These are phyloP conservation scores for Candida sphagnicola DNA, from an alignment of 805 yeast genomes.

Conservation along the genomic window DNA sequence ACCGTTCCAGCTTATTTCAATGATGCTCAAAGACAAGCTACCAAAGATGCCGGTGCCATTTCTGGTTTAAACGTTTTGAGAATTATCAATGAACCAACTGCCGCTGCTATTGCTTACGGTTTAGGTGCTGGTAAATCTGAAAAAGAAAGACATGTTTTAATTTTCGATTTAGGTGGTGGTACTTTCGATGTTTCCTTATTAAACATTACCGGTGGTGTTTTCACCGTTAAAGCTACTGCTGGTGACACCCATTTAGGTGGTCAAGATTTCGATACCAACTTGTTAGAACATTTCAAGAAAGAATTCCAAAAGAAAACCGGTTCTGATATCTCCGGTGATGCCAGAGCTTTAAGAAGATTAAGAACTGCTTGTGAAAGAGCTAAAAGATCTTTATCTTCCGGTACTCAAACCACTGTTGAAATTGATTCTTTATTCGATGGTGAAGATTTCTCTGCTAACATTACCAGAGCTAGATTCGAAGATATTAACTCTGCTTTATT, in stretches of 20 bases:
- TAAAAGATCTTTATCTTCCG: conserved; percentile 47
- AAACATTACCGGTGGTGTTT: conserved; percentile 92
- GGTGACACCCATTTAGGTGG: conserved; percentile 53
- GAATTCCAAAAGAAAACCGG: conserved; percentile 47
- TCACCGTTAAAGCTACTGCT: conserved; percentile 89
- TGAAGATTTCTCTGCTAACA: conserved; percentile 47
- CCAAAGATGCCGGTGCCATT: conserved; percentile 51
- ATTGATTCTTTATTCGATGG: conserved; percentile 48
- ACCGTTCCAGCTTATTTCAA: conserved; percentile 50
- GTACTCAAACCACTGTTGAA: conserved; percentile 47
- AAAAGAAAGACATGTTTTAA: conserved; percentile 66
- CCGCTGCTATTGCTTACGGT: conserved; percentile 97
- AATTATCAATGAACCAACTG: conserved; percentile 61
- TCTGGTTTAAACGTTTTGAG: conserved; percentile 48
- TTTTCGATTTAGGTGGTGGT: conserved; percentile 97
- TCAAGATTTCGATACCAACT: conserved; percentile 50
- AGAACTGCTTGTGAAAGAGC: conserved; percentile 53
- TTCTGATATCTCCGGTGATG: conserved; percentile 42
- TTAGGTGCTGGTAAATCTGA: conserved; percentile 67
- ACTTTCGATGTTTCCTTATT: conserved; percentile 93
- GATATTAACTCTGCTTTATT: conserved; percentile 47
- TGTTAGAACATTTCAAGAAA: conserved; percentile 44
- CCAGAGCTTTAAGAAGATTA: conserved; percentile 49
- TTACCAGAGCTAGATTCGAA: conserved; percentile 50
- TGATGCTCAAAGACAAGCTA: conserved; percentile 50